phyloP scores from a whole-genome alignment of 345 rosid species.

The Acer negundo region DNA sequence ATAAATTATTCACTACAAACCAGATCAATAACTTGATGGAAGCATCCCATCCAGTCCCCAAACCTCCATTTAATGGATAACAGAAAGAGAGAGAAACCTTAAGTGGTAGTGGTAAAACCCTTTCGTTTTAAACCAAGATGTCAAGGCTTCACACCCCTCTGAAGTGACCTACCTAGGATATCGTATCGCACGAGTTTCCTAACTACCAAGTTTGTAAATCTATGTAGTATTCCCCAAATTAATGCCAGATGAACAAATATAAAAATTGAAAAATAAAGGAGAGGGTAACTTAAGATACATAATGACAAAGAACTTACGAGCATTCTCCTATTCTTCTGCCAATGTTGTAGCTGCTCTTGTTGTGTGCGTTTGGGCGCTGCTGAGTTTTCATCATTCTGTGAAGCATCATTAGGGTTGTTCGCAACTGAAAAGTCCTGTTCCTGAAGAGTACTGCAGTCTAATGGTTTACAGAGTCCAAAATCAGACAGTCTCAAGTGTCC shows the following conservation, averaged over 20 bases:
- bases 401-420: conserved; percentile 40
- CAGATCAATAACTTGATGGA: neutral
- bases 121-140: neutral
- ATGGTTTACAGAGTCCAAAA: conserved; percentile 94
- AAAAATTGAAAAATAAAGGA: neutral
- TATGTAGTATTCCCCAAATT: neutral
- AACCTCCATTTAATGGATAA: neutral
- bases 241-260: neutral
- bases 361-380: conserved; percentile 71
- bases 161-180: neutral
- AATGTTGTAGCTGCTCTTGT: conserved; percentile 83
- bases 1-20: neutral
- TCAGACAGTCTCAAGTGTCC: conserved; percentile 93
- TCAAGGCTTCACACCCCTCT: neutral
- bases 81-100: neutral
- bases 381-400: conserved; percentile 45
- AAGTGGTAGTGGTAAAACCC: neutral
- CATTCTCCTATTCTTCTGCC: conserved; percentile 95
- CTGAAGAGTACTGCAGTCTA: conserved; percentile 78
- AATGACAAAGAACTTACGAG: conserved; percentile 53
- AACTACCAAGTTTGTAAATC: neutral
- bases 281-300: conserved; percentile 1
- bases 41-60: neutral
- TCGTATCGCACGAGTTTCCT: neutral
- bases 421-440: conserved; percentile 66